Conservation (phyloP, 257 asterid species). For the Scutellaria minor region DNA sequence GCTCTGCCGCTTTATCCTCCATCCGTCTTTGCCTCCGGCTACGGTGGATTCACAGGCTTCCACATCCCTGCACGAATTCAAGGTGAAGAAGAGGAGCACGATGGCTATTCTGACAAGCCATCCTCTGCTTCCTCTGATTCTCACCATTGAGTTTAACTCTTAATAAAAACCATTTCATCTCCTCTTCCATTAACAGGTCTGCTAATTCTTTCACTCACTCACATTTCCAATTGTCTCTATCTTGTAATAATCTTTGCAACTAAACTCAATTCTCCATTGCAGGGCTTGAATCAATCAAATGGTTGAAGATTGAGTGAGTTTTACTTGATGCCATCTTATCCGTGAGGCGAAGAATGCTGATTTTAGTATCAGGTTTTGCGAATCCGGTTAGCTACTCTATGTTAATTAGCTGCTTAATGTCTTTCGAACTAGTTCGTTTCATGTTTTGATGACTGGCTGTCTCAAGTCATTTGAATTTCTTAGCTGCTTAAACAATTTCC, state of each 20-base stretch:
- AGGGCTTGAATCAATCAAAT: constrained; percentile 20
- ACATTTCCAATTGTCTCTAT: neutral
- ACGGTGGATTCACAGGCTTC: constrained; percentile 77
- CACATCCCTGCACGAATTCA: constrained; percentile 93
- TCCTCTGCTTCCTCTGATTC: constrained; percentile 99
- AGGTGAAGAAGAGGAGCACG: constrained; percentile 99
- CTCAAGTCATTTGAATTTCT: constrained; percentile 36
- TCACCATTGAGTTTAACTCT: constrained; percentile 67
- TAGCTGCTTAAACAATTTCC: constrained; percentile 29
- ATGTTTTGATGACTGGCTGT: constrained; percentile 39
- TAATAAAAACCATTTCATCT: constrained; percentile 20
- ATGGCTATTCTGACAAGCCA: constrained; percentile 92
- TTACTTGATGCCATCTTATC: constrained; percentile 44
- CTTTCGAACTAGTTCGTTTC: constrained; percentile 26
- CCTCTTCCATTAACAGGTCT: constrained; percentile 41
- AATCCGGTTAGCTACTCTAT: constrained; percentile 49
- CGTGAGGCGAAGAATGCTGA: constrained; percentile 52
- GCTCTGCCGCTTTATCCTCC: constrained; percentile 66
- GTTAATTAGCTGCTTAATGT: constrained; percentile 37
- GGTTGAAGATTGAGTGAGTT: constrained; percentile 52
- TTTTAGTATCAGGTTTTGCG: constrained; percentile 61
- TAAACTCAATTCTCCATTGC: neutral
- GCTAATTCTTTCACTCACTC: neutral
- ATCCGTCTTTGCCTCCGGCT: constrained; percentile 59
- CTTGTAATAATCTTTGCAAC: neutral